phyloP scores from a whole-genome alignment of 1,284 basidiomycete species.

The Naganishia cerealis region DNA sequence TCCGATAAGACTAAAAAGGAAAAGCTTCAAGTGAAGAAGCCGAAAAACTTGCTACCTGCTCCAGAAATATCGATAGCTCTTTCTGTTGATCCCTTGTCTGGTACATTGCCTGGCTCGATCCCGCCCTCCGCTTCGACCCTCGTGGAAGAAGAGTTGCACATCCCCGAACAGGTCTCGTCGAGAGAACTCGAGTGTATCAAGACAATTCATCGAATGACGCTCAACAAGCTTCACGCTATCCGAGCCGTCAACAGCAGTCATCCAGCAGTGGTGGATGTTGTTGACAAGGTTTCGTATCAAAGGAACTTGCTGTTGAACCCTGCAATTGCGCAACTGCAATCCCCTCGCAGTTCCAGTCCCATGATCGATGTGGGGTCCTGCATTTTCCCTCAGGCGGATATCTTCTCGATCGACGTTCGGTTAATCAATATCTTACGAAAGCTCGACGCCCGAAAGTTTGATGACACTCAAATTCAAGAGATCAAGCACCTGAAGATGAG shows the following conservation, averaged over 20 bases:
- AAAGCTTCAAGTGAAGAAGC: slow-evolving; percentile 10
- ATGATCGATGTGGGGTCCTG: slow-evolving; percentile 9
- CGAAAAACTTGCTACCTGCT: slow-evolving; percentile 12
- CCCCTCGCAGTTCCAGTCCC: slow-evolving; percentile 11
- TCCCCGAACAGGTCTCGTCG: neutral
- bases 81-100: slow-evolving; percentile 6
- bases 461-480: slow-evolving; percentile 6
- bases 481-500: slow-evolving; percentile 14
- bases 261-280: slow-evolving; percentile 50
- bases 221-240: slow-evolving; percentile 14
- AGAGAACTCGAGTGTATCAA: slow-evolving; percentile 5
- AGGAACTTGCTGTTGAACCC: slow-evolving; percentile 11
- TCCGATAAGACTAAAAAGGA: slow-evolving; percentile 10
- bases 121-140: slow-evolving; percentile 1
- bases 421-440: slow-evolving; percentile 14
- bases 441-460: slow-evolving; percentile 4
- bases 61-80: slow-evolving; percentile 9
- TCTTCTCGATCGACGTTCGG: slow-evolving; percentile 8
- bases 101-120: slow-evolving; percentile 12
- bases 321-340: slow-evolving; percentile 6
- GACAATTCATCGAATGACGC: slow-evolving; percentile 10
- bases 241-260: slow-evolving; percentile 44
- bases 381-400: slow-evolving; percentile 11
- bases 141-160: slow-evolving; percentile 11
- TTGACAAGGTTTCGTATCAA: slow-evolving; percentile 45